Conservation (phyloP, 495 filamentous ascomycete species). For the Poronia punctata region DNA sequence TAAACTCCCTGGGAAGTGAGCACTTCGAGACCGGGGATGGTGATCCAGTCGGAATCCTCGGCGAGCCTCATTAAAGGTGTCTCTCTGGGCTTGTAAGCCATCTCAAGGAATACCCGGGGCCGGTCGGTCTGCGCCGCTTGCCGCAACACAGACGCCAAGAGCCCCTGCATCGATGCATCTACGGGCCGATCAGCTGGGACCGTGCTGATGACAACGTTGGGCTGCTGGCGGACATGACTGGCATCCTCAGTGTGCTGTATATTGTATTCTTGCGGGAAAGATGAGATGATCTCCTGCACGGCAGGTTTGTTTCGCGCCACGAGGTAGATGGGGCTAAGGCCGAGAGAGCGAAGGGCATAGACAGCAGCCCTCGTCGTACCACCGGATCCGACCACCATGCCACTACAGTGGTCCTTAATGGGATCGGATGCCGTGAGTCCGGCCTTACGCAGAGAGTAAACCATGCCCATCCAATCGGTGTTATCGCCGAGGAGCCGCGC, state of each 20-base stretch:
- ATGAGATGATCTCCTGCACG: conserved; percentile 55
- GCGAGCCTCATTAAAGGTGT: conserved; percentile 86
- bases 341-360: conserved; percentile 77
- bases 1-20: conserved; percentile 83
- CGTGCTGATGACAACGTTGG: conserved; percentile 75
- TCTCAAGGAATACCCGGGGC: conserved; percentile 70
- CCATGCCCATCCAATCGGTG: conserved; percentile 96
- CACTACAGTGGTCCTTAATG: conserved; percentile 36
- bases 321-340: conserved; percentile 78
- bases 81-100: conserved; percentile 87
- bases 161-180: conserved; percentile 60
- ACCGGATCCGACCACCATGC: conserved; percentile 79
- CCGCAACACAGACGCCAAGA: conserved; percentile 57
- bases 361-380: conserved; percentile 90
- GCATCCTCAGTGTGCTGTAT: conserved; percentile 52
- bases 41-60: conserved; percentile 72
- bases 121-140: conserved; percentile 36
- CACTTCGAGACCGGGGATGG: conserved; percentile 81
- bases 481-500: conserved; percentile 71
- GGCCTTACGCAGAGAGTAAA: conserved; percentile 65
- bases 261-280: conserved; percentile 70
- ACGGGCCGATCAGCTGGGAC: conserved; percentile 87
- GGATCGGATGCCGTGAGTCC: conserved; percentile 45
- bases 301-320: conserved; percentile 70
- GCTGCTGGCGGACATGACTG: conserved; percentile 46